Evolutionary conservation across 2,329 filamentous ascomycete species (phyloP).

Genomic region (Trichoderma sp.): DNA sequence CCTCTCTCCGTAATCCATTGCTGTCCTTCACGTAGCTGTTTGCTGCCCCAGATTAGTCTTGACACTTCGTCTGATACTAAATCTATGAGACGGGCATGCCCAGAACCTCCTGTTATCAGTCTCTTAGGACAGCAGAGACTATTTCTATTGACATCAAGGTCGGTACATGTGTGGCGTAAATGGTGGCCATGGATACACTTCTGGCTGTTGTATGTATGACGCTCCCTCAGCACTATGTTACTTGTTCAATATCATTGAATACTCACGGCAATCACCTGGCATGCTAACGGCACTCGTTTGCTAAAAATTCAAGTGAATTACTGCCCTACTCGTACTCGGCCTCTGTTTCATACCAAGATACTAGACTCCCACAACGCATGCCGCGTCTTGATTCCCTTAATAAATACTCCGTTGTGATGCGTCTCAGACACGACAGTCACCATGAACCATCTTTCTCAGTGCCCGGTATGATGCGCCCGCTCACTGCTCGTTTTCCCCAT

Average conservation of each 20-base stretch:
- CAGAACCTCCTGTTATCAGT: too few species aligned
- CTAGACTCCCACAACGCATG: background rate
- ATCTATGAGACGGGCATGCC: too few species aligned
- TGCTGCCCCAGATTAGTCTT: background rate
- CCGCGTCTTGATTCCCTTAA: background rate
- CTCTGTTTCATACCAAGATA: background rate
- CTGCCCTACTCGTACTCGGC: background rate
- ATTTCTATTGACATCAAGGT: too few species aligned
- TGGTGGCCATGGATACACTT: too few species aligned
- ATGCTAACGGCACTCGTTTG: background rate
- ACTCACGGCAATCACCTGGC: too few species aligned
- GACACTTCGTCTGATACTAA: background rate
- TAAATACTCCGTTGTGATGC: constrained; percentile 5
- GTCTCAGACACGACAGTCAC: background rate
- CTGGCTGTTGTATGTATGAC: too few species aligned
- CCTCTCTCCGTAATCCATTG: background rate
- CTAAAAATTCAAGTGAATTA: background rate
- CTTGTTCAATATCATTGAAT: too few species aligned
- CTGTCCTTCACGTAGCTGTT: background rate
- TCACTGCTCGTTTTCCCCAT: background rate
- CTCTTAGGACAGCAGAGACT: too few species aligned
- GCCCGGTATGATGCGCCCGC: background rate
- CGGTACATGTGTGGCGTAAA: background rate
- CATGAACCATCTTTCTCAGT: background rate
- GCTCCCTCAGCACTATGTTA: too few species aligned